Percentiles rank a stretch among this genome's conserved stretches.
Conservation (phyloP, 805 yeast genomes). For the Blastobotrys mokoenaii region DNA sequence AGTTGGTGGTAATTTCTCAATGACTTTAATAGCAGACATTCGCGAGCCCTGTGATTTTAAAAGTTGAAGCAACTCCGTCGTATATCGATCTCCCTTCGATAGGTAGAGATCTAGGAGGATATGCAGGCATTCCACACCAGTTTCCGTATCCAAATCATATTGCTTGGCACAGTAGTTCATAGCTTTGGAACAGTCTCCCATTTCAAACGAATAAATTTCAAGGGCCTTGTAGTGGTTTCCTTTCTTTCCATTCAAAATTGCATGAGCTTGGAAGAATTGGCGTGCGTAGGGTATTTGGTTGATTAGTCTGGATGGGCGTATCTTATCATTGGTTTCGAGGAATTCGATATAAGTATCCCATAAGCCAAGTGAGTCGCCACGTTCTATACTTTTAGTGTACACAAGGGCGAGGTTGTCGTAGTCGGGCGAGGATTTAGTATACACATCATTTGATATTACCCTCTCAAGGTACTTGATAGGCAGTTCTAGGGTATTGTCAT, state of each 20-base stretch:
- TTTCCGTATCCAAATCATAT: conserved; percentile 29
- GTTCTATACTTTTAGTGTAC: conserved; percentile 32
- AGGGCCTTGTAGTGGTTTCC: conserved; percentile 58
- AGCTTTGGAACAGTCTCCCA: conserved; percentile 51
- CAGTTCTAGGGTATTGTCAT: conserved; percentile 20
- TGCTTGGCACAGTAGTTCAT: conserved; percentile 50
- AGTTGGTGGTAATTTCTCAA: conserved; percentile 44
- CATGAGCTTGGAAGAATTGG: conserved; percentile 36
- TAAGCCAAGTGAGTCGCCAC: conserved; percentile 7
- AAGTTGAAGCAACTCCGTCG: conserved; percentile 34
- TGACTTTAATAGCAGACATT: conserved; percentile 37
- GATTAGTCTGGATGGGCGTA: conserved; percentile 34
- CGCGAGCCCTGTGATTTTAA: conserved; percentile 39
- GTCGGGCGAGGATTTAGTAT: too few relatives aligned
- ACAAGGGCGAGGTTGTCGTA: conserved; percentile 37
- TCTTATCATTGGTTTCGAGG: conserved; percentile 28
- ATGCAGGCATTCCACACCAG: conserved; percentile 41
- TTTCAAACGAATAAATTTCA: conserved; percentile 47
- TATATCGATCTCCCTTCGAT: conserved; percentile 21
- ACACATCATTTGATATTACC: too few relatives aligned
- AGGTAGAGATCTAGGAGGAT: conserved; percentile 38
- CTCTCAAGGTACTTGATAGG: conserved; percentile 43
- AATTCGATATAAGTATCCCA: conserved; percentile 21
- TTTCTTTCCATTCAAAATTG: conserved; percentile 49
- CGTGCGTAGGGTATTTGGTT: conserved; percentile 20